A percentile compares a stretch with the other conserved stretches of the same genome.
phyloP scores from a whole-genome alignment of 306 rosid species.

The Urtica urens region DNA sequence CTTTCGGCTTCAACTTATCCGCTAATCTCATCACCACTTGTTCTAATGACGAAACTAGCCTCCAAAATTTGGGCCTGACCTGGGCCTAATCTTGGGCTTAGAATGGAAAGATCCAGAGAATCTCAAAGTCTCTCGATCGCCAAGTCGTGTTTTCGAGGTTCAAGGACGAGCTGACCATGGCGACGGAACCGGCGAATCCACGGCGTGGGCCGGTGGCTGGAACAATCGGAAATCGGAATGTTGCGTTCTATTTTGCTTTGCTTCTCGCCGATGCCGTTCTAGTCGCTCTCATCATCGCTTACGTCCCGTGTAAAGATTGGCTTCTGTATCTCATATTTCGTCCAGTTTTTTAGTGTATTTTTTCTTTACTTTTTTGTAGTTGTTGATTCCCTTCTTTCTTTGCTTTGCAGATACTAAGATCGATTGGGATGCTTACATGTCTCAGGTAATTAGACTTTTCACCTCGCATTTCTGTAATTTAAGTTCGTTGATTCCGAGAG shows the following conservation, averaged over 20 bases:
- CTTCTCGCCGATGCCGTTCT: conserved; percentile 49
- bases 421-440: conserved; percentile 99
- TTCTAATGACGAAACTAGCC: no score
- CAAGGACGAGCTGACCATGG: conserved; percentile 32
- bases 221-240: conserved; percentile 21
- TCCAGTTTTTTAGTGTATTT: no score
- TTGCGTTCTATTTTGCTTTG: conserved; percentile 38
- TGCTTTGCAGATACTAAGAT: conserved; percentile 72
- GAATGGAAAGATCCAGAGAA: no score
- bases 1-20: no score
- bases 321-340: background rate
- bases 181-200: conserved; percentile 31
- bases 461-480: no score
- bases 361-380: background rate
- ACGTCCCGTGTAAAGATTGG: conserved; percentile 62
- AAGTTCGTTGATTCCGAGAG: no score
- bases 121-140: no score
- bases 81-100: no score
- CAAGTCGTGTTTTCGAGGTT: background rate
- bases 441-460: conserved; percentile 36
- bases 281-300: conserved; percentile 50
- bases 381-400: background rate
- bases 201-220: conserved; percentile 7
- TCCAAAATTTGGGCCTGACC: no score
- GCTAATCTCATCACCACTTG: no score